phyloP scores from a whole-genome alignment of 2,329 filamentous ascomycete genomes.

The Arthrobotrys conoides region DNA sequence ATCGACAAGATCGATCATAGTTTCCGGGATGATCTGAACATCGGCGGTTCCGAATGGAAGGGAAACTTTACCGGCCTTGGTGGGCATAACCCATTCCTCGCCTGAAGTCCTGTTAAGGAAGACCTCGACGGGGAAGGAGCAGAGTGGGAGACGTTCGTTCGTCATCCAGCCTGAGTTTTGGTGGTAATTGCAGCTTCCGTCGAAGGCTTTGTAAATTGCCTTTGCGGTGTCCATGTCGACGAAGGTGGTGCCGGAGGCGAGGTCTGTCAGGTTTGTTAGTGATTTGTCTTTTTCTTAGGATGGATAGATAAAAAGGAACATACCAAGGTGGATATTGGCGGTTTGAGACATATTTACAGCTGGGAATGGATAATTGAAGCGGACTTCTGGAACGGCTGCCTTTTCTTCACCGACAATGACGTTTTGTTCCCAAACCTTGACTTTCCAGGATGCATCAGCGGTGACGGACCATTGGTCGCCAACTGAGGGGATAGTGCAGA shows the following conservation, averaged over 20 bases:
- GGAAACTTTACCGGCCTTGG: slow-evolving; percentile 7
- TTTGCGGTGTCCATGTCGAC: slow-evolving; percentile 36
- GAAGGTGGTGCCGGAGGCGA: slow-evolving; percentile 34
- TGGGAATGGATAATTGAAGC: slow-evolving; percentile 34
- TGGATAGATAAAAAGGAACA: neutral
- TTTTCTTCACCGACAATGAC: neutral
- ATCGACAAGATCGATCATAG: slow-evolving; percentile 29
- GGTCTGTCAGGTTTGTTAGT: slow-evolving; percentile 18
- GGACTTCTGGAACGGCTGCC: neutral
- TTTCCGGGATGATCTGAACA: slow-evolving; percentile 36
- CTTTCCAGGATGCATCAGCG: slow-evolving; percentile 40
- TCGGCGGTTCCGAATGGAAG: slow-evolving; percentile 41
- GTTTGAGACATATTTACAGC: slow-evolving; percentile 16
- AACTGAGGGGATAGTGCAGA: neutral
- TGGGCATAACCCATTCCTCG: neutral
- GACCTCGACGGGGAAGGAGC: slow-evolving; percentile 37
- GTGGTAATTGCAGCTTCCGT: slow-evolving; percentile 33
- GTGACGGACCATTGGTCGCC: slow-evolving; percentile 26
- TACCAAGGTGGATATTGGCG: slow-evolving; percentile 42
- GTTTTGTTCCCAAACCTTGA: slow-evolving; percentile 26
- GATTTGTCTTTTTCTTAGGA: neutral
- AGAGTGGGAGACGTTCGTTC: slow-evolving; percentile 8
- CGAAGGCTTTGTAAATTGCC: slow-evolving; percentile 43
- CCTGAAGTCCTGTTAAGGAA: neutral
- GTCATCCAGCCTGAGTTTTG: neutral